Conservation (phyloP, 108 stramenopile species). For the Nitzschia sp. region DNA sequence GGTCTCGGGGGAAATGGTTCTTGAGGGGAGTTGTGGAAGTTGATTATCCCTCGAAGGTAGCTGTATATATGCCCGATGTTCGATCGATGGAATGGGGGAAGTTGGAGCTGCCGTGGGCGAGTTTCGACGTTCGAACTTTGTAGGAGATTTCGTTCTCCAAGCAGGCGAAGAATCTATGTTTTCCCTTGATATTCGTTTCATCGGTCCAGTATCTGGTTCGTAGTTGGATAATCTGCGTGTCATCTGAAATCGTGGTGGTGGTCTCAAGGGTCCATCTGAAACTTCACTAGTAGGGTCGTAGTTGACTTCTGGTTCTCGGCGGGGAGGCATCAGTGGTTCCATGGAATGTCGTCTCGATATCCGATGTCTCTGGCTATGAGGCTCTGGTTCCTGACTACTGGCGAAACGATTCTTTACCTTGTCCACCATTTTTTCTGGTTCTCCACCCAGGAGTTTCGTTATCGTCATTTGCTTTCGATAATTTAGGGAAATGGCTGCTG, state of each 20-base stretch:
- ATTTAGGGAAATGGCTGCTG: not conserved
- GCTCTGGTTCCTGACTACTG: constrained; percentile 1
- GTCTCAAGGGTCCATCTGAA: no score
- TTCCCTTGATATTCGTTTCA: not conserved
- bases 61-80: no score
- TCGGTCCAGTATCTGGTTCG: not conserved
- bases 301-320: not conserved
- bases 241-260: not conserved
- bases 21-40: not conserved
- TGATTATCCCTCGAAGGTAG: not conserved
- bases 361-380: not conserved
- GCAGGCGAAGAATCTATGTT: not conserved
- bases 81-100: not conserved
- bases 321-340: not conserved
- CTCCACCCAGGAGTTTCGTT: not conserved
- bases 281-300: not conserved
- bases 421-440: not conserved
- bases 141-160: not conserved
- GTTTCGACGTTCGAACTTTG: not conserved
- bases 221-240: not conserved
- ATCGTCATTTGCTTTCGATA: constrained; percentile 12
- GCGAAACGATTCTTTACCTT: constrained; percentile 5
- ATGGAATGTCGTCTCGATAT: constrained; percentile 1
- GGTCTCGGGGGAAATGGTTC: not conserved
- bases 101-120: not conserved